Evolutionary conservation across 1,284 basidiomycete species (phyloP).

Genomic region (Apiotrichum veenhuisii): DNA sequence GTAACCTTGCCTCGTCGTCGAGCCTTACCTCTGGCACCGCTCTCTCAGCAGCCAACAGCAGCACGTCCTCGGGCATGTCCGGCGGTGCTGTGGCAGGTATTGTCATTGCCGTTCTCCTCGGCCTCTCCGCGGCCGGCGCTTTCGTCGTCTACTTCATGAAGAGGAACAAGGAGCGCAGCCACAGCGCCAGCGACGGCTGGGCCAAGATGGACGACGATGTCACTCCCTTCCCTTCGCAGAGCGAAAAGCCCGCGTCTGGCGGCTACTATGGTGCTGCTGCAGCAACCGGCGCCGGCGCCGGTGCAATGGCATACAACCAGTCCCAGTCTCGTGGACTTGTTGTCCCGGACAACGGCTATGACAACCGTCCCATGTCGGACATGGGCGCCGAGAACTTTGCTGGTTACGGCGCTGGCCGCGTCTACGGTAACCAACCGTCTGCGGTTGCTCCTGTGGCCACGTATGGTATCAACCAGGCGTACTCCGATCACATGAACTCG

Average conservation of each 20-base stretch:
- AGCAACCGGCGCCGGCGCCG: background rate
- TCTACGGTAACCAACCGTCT: constrained; percentile 19
- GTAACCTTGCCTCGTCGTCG: background rate
- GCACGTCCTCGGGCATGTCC: constrained; percentile 9
- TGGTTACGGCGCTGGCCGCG: constrained; percentile 28
- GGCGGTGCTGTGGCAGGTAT: constrained; percentile 18
- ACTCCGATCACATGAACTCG: background rate
- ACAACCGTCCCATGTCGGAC: constrained; percentile 26
- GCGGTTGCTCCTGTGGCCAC: constrained; percentile 1
- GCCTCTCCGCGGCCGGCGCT: constrained; percentile 16
- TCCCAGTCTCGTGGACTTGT: constrained; percentile 30
- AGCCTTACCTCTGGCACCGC: constrained; percentile 1
- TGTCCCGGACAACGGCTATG: constrained; percentile 29
- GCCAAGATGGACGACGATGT: constrained; percentile 40
- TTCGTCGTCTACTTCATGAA: constrained; percentile 29
- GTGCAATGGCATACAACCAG: background rate
- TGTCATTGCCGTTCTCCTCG: constrained; percentile 16
- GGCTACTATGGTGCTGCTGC: background rate
- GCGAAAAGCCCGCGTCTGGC: constrained; percentile 8
- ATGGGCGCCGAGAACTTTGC: constrained; percentile 30
- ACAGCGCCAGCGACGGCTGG: constrained; percentile 24
- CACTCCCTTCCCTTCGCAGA: constrained; percentile 31
- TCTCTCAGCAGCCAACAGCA: background rate
- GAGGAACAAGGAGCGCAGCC: constrained; percentile 12
- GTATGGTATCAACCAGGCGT: background rate